Percentiles rank a stretch among this genome's conserved stretches.
phyloP scores from a whole-genome alignment of 257 asterid species.

The Przewalskia tangutica region DNA sequence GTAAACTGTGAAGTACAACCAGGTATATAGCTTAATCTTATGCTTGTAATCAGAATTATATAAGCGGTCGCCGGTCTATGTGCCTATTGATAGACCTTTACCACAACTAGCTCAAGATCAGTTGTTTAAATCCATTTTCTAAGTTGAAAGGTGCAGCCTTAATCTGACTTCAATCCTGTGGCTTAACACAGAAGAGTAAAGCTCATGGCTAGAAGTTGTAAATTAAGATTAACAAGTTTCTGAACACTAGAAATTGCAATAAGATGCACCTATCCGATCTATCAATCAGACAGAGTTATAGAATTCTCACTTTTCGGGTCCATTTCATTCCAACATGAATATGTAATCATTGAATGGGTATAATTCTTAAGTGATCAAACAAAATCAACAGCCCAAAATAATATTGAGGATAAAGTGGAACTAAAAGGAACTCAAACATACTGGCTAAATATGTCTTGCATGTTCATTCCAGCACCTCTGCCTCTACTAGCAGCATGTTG shows the following conservation, averaged over 20 bases:
- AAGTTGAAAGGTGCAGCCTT: neutral
- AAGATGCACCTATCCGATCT: neutral
- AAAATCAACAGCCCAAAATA: neutral
- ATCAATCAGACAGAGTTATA: neutral
- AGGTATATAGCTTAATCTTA: neutral
- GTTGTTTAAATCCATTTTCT: neutral
- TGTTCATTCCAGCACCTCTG: conserved; percentile 78
- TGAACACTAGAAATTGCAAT: neutral
- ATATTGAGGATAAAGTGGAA: neutral
- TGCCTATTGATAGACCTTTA: neutral
- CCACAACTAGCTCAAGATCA: neutral
- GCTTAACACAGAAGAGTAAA: neutral
- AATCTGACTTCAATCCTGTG: neutral
- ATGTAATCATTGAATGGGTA: neutral
- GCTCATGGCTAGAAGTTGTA: neutral
- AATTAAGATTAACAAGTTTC: neutral
- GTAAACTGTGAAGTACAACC: neutral
- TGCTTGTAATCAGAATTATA: neutral
- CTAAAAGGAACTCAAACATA: conserved; percentile 24
- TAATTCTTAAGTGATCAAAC: neutral
- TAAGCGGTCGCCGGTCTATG: neutral
- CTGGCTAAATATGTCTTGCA: conserved; percentile 81
- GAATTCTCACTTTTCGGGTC: neutral
- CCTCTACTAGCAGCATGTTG: conserved; percentile 90
- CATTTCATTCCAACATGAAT: neutral